phyloP scores from a whole-genome alignment of 192 early-diverging fungal genomes.

The Thamnidium elegans region DNA sequence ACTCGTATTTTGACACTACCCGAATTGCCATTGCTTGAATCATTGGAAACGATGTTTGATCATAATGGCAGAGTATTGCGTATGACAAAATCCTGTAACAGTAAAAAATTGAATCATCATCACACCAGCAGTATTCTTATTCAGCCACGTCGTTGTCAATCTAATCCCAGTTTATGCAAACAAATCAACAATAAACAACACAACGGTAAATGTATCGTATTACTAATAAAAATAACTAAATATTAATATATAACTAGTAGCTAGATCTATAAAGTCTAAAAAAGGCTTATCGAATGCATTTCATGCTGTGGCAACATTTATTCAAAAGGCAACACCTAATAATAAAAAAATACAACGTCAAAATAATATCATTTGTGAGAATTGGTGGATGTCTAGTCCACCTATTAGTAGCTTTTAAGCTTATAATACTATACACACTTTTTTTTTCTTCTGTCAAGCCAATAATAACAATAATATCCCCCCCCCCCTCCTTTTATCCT shows the following conservation, averaged over 20 bases:
- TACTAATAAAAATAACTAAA: too few species aligned
- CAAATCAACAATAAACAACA: background rate
- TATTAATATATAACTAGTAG: too few species aligned
- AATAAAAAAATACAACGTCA: background rate
- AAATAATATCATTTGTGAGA: background rate
- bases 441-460: too few species aligned
- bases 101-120: background rate
- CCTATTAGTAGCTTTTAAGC: too few species aligned
- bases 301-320: constrained; percentile 10
- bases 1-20: background rate
- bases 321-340: background rate
- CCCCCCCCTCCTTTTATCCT: too few species aligned
- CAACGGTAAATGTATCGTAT: background rate
- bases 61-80: background rate
- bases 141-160: background rate
- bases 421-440: too few species aligned
- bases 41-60: constrained; percentile 1
- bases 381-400: background rate
- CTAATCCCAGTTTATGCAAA: background rate
- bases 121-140: background rate
- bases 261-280: background rate
- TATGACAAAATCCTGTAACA: constrained; percentile 5
- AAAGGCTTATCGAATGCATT: constrained; percentile 4
- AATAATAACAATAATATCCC: too few species aligned
- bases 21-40: background rate